Base-by-base conservation (phyloP, 78 protist species). In the Dictyostelium capitatum region DNA sequence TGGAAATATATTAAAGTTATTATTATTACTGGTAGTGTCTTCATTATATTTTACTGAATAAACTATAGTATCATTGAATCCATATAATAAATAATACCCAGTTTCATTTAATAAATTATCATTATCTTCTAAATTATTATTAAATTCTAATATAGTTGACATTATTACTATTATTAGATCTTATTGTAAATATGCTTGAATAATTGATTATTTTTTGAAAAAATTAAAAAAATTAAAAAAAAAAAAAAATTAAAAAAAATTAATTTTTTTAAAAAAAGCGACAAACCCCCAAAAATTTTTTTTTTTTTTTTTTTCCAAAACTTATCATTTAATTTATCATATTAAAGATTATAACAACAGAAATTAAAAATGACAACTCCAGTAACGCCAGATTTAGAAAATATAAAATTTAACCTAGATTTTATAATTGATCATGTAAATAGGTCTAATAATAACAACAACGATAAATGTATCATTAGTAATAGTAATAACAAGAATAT, bases 111-210 rank as follows among this genome's bases (percentile, higher is more conserved):
- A 54, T 54, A 50, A 19, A 17, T 19, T 23, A 54, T 78, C 83
- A 78, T 78, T n/a, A 43, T 74, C 59, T 74, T 74, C 80, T 4
- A 74, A 28, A 41, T 74, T 25, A 20, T 48, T 14, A 48, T 74
- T 74, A 48, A 11, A 65, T 65, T 65, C 47, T 14, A 65, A 25
- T 9, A 59, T 59, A 23, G 69, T 6, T 30, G 25, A 20, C 32
- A 56, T 20, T 37, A 3, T 37, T 37, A 37, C 43, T 37, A 37
- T 37, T 37, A 37, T 37, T 37, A 37, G 1, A 37, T 37, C 43
- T 37, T 37, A n/a, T n/a, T n/a, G n/a, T n/a, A n/a, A n/a, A 2
- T n/a, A 28, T 59, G 5, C 70, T 62, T n/a, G n/a, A 62, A n/a
- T 25, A 4, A 62, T 62, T 25, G 28, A 7, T 25, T 28, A n/a